Percentiles rank a stretch among this genome's conserved stretches.
These are phyloP conservation scores for Hypoxylon sp. DNA, from an alignment of 2,329 filamentous ascomycete genomes.

Conservation along the genomic window DNA sequence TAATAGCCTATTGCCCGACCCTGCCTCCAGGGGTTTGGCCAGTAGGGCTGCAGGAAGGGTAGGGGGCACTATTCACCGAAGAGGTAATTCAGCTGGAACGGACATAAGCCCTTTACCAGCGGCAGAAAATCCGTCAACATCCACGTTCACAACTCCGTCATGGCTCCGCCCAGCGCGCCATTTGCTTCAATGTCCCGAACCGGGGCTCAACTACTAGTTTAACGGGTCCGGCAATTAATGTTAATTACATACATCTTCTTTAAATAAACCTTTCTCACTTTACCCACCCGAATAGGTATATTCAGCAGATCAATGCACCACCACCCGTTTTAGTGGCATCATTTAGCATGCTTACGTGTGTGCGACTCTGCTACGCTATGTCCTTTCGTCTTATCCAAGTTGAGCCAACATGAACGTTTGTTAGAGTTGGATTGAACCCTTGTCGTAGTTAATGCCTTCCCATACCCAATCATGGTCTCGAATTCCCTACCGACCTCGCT, in stretches of 20 bases:
- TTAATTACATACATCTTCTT: constrained; percentile 32
- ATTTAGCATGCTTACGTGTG: constrained; percentile 29
- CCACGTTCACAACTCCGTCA: constrained; percentile 12
- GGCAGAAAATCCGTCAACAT: neutral
- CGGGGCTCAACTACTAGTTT: neutral
- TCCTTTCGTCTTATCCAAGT: constrained; percentile 5
- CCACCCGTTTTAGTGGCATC: constrained; percentile 2
- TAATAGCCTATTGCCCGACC: constrained; percentile 39
- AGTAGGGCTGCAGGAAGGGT: constrained; percentile 33
- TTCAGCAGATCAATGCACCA: constrained; percentile 4
- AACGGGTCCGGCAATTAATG: constrained; percentile 11
- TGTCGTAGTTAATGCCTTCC: constrained; percentile 17
- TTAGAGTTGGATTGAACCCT: constrained; percentile 9
- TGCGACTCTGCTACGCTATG: neutral
- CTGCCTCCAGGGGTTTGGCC: constrained; percentile 22
- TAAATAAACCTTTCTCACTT: constrained; percentile 16
- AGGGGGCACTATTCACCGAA: constrained; percentile 6
- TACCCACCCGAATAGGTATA: neutral
- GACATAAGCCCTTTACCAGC: constrained; percentile 1
- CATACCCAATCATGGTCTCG: constrained; percentile 15
- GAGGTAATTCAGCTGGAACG: constrained; percentile 24
- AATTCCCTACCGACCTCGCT: neutral
- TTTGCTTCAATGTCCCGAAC: constrained; percentile 11
- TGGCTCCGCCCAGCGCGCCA: constrained; percentile 3
- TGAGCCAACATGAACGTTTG: constrained; percentile 5